Evolutionary conservation across 768 basidiomycete species (phyloP), one percentile per base, ranked within the genome.

Genomic region (Suillus fuscotomentosus): DNA sequence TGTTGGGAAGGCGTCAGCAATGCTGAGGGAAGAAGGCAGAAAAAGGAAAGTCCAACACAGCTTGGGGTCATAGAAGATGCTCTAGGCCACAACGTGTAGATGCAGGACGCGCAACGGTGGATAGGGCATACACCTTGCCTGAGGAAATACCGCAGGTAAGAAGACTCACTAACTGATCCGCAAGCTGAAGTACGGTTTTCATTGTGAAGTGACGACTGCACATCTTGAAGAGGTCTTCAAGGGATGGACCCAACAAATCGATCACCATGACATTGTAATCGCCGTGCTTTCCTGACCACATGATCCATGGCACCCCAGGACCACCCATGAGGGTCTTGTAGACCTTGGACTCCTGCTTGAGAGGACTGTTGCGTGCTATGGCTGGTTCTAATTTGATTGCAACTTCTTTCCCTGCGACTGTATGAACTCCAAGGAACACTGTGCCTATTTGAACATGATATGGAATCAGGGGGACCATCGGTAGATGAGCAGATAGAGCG

Each of bases 261-360:
- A 98, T 95, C 72, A 99, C 93, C 84, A 99, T 92, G 70, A 98
- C 95, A 73, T 99, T 98, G 80, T 95, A 98, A 76, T 95, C 88
- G 38, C 91, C 96, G 72, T 96, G 89, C 66, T 86, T 89, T 38
- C 94, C 94, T 5, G 90, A 93, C 88, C 92, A 95, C 82, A 94
- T 88, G 67, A 95, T 91, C 87, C 92, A 95, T 1, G 94, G 94
- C 0, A 96, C 91, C 47, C 94, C 94, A 34, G 90, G 87, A 56
- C 91, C 92, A 50, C 94, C 94, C 83, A 91, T 91, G 66, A 96
- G 85, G 0, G 89, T 88, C 79, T 94, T 94, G 84, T 96, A 96
- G 47, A 95, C 93, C 77, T 92, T 94, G 48, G 89, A 89, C 74
- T 96, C 94, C 71, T 94, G 92, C 74, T 90, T 88, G 68, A 95